Percentiles rank a stretch among this genome's conserved stretches.
These are phyloP conservation scores for Arthrobotrys megalospora DNA, from an alignment of 2,329 filamentous ascomycete genomes.

Conservation along the genomic window DNA sequence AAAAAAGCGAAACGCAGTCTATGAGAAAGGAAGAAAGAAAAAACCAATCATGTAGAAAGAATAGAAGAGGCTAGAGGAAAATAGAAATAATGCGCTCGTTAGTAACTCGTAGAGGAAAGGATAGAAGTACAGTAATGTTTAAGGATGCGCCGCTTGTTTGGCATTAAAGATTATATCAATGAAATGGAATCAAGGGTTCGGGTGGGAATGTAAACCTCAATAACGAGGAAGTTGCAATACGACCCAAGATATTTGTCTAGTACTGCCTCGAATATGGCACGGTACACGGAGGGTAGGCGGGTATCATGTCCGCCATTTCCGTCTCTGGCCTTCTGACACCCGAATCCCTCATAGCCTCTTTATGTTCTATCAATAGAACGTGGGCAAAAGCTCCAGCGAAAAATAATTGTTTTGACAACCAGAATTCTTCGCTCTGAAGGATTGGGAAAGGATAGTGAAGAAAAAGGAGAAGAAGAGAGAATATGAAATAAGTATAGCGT, in stretches of 20 bases:
- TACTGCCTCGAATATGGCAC: no score
- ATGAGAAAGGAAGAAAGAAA: neutral
- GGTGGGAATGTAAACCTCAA: no score
- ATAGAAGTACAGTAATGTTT: neutral
- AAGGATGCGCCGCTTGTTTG: neutral
- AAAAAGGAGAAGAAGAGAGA: neutral
- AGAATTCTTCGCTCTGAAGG: neutral
- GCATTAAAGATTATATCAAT: neutral
- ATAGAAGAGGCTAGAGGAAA: neutral
- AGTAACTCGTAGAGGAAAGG: neutral
- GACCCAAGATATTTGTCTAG: no score
- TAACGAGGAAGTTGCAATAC: no score
- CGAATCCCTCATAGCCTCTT: neutral
- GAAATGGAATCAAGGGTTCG: conserved; percentile 1
- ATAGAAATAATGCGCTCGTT: conserved; percentile 1
- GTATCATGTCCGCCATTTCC: no score
- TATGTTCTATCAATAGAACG: neutral
- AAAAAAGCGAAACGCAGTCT: neutral
- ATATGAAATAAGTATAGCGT: conserved; percentile 1
- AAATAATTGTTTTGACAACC: neutral
- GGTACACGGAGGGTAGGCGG: no score
- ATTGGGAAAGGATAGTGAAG: neutral
- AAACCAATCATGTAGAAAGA: neutral
- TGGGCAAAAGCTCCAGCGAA: neutral
- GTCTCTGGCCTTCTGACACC: no score